Conservation (phyloP, 2,329 filamentous ascomycete species). For the Fusarium graminum region DNA sequence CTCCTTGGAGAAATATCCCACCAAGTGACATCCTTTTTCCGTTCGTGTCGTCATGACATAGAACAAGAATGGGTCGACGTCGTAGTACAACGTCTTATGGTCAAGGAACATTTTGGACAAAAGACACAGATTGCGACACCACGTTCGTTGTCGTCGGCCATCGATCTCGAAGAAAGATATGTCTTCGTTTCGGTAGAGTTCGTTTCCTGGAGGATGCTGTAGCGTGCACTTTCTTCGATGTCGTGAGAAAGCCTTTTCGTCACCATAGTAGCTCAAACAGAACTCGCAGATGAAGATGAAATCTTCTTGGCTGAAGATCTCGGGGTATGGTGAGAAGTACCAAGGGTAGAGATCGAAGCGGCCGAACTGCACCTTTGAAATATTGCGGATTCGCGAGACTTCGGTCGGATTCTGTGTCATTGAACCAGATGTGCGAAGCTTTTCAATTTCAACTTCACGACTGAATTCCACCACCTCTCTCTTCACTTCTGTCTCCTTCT, state of each 20-base stretch:
- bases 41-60: conserved; percentile 96
- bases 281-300: conserved; percentile 98
- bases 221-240: conserved; percentile 92
- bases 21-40: conserved; percentile 90
- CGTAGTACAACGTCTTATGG: conserved; percentile 98
- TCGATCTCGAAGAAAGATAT: conserved; percentile 99
- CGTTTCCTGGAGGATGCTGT: conserved; percentile 94
- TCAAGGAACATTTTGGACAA: conserved; percentile 97
- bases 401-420: conserved; percentile 99
- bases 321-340: conserved; percentile 98
- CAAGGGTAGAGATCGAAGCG: conserved; percentile 92
- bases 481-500: conserved; percentile 60
- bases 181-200: conserved; percentile 95
- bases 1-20: conserved; percentile 99
- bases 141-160: conserved; percentile 91
- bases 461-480: conserved; percentile 72
- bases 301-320: conserved; percentile 87
- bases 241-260: conserved; percentile 83
- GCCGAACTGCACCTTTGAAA: conserved; percentile 94
- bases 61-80: conserved; percentile 98
- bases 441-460: conserved; percentile 94
- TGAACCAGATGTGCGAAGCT: conserved; percentile 90
- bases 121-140: conserved; percentile 95
- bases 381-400: conserved; percentile 93
- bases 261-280: conserved; percentile 90